Conservation (phyloP, 129 eudicot genomes). For the Arctium minus region DNA sequence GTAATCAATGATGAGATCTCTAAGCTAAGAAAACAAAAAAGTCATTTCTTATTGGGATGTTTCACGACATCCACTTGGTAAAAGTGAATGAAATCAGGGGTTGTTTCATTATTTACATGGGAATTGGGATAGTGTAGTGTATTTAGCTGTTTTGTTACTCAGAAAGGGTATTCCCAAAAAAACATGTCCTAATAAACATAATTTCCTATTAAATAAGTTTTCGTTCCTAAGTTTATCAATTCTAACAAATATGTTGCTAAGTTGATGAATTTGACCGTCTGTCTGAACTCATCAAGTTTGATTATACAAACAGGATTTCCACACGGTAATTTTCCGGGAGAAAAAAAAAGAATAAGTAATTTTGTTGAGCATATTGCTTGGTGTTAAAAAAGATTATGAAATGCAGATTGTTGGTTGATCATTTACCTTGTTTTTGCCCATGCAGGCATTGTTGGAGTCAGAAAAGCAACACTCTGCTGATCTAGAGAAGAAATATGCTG, state of each 20-base stretch:
- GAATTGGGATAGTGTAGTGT: too few species aligned
- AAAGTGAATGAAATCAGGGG: not conserved
- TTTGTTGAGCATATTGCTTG: not conserved
- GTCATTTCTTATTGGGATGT: not conserved
- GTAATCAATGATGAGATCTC: not conserved
- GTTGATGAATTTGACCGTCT: not conserved
- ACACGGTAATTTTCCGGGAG: not conserved
- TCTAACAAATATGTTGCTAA: not conserved
- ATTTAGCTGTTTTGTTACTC: too few species aligned
- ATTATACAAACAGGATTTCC: not conserved
- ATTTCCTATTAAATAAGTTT: not conserved
- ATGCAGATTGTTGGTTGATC: not conserved
- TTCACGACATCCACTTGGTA: not conserved
- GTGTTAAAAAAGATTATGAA: not conserved
- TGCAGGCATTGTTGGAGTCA: slow-evolving; percentile 54
- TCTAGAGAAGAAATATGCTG: slow-evolving; percentile 51
- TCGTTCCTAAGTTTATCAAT: not conserved
- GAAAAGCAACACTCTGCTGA: slow-evolving; percentile 62
- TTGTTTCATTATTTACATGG: not conserved
- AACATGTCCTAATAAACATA: not conserved
- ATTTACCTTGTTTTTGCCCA: slow-evolving; percentile 8
- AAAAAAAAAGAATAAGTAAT: not conserved
- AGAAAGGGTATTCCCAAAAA: not conserved
- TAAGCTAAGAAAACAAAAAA: not conserved
- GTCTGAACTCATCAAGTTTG: not conserved